A percentile compares a stretch with the other conserved stretches of the same genome.
Conservation (phyloP, 2,329 filamentous ascomycete species). For the Albophoma yamanashiensis region DNA sequence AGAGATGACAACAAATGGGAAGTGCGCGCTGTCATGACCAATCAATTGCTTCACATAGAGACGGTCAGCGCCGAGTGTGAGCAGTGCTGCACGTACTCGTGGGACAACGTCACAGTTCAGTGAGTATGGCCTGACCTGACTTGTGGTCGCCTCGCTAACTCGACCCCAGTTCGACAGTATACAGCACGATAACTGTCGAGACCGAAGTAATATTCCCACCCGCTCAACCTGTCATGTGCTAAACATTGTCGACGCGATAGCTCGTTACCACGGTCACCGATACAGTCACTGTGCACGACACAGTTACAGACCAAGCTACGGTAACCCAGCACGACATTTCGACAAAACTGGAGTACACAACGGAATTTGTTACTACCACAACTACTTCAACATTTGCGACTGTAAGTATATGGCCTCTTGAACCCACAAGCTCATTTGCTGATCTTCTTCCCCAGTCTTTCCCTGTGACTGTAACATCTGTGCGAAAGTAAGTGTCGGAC, state of each 20-base stretch:
- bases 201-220: background rate
- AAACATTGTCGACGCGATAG: slow-evolving; percentile 1
- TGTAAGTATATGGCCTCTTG: slow-evolving; percentile 1
- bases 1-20: background rate
- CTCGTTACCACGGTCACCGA: slow-evolving; percentile 5
- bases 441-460: slow-evolving; percentile 8
- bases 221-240: background rate
- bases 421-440: background rate
- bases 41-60: background rate
- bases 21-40: no score
- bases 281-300: background rate
- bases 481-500: slow-evolving; percentile 4
- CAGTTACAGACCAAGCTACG: slow-evolving; percentile 3
- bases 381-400: slow-evolving; percentile 5
- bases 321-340: slow-evolving; percentile 5
- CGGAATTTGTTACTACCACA: slow-evolving; percentile 9
- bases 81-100: background rate
- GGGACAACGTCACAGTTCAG: background rate
- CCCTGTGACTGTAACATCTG: slow-evolving; percentile 10
- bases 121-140: background rate
- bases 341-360: slow-evolving; percentile 10
- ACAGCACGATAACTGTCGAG: no score
- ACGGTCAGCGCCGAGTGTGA: background rate
- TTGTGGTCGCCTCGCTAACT: background rate
- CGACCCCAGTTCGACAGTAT: background rate